These are phyloP conservation scores for Sporobolus alterniflorus DNA, from an alignment of 202 grass and related monocot species.

Conservation along the genomic window DNA sequence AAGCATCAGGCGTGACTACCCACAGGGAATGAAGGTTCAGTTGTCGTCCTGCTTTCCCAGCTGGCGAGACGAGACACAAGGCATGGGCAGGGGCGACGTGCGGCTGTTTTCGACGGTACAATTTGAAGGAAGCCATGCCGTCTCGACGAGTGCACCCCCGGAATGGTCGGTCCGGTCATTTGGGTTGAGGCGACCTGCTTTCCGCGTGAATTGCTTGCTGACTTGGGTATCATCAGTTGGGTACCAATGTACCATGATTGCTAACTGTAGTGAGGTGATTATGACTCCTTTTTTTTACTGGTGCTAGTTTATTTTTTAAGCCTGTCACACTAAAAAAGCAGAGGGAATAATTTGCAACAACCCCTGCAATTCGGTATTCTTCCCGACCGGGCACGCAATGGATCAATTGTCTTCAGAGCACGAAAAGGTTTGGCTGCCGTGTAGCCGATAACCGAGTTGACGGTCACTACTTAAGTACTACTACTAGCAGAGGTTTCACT, in stretches of 20 bases:
- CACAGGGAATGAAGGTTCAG: not conserved
- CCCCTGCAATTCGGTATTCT: not conserved
- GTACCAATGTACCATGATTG: not conserved
- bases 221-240: not conserved
- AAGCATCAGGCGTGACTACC: not conserved
- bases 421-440: not conserved
- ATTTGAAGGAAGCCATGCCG: not conserved
- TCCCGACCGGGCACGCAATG: not conserved
- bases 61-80: not conserved
- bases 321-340: too few species aligned
- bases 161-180: not conserved
- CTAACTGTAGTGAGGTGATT: not conserved
- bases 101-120: not conserved
- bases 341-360: not conserved
- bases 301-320: too few species aligned
- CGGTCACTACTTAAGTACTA: too few species aligned
- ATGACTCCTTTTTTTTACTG: too few species aligned
- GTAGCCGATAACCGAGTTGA: not conserved
- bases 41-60: not conserved
- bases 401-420: not conserved
- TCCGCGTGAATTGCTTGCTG: not conserved
- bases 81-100: conserved; percentile 10
- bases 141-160: conserved; percentile 1
- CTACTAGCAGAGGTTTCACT: not conserved
- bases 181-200: not conserved